Evolutionary conservation across 23 red algal genomes (phyloP), one percentile per base, ranked within the genome.

Genomic region (Gracilariopsis chorda): DNA sequence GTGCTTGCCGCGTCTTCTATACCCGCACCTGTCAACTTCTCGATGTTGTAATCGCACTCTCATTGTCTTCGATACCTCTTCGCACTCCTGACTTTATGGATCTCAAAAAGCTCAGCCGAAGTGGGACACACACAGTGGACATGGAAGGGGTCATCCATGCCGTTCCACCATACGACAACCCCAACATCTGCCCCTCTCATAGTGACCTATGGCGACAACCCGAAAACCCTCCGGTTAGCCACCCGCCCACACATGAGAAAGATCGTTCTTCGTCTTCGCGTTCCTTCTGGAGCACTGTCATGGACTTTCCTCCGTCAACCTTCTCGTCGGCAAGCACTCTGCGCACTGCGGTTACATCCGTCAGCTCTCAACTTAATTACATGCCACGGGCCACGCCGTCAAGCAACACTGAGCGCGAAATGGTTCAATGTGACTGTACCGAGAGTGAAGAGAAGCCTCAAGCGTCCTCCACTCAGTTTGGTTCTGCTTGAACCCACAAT

Each of bases 231-330:
- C 24, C 60, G 63, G 33, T 7, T 17, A 42, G 43, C 20, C 39
- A 70, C 11, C 29, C 63, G 3, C 63, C 59, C 16, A 11, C 34
- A 8, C 34, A 2, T 17, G 10, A 14, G 35, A 17, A 70, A 42
- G 14, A 42, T 0, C 29, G 35, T 3, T 42, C 32, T 59, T 59
- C 55, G 33, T 70, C 63, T 13, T 41, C 63, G 33, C 63, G 63
- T 33, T 64, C 59, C 63, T 70, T 70, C 63, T 70, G 63, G 63
- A 39, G 63, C 34, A 70, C 63, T n/a, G 63, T 70, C 12, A 41
- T 70, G 33, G 27, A 70, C 5, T 6, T 42, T 2, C 34, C 63
- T 2, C 27, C 63, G 63, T 39, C 63, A 3, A n/a, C 34, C 34
- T 40, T 37, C 2, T 42, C 63, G 1, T 39, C 63, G 3, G 34